Conservation (phyloP, 2,329 filamentous ascomycete genomes). For the Curvularia verruculosa region DNA sequence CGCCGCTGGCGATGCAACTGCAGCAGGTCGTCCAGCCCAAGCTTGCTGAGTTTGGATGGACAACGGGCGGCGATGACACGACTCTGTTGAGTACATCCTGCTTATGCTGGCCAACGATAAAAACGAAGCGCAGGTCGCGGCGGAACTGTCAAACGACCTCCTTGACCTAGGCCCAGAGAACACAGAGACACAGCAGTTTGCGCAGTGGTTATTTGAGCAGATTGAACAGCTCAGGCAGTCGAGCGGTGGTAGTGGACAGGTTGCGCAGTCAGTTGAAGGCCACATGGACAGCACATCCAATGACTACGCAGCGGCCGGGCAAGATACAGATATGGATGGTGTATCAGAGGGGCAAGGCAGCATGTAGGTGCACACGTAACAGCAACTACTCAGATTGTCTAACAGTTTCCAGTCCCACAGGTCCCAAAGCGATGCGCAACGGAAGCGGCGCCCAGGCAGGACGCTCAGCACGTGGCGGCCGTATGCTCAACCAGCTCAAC, state of each 20-base stretch:
- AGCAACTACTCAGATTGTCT: constrained; percentile 15
- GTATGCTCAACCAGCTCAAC: constrained; percentile 83
- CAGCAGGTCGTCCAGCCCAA: constrained; percentile 86
- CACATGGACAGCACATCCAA: constrained; percentile 32
- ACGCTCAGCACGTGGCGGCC: constrained; percentile 63
- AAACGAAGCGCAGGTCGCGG: constrained; percentile 84
- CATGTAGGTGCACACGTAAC: constrained; percentile 48
- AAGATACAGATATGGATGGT: constrained; percentile 76
- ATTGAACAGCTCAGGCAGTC: constrained; percentile 72
- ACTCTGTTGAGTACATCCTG: constrained; percentile 93
- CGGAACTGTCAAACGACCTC: constrained; percentile 86
- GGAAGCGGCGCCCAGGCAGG: constrained; percentile 52
- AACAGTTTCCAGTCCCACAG: constrained; percentile 77
- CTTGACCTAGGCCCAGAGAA: constrained; percentile 83
- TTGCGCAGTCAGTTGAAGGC: constrained; percentile 26
- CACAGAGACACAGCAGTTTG: constrained; percentile 79
- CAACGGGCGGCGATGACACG: constrained; percentile 76
- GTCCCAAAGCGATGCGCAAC: constrained; percentile 92
- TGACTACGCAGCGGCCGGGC: constrained; percentile 44
- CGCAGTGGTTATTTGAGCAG: constrained; percentile 91
- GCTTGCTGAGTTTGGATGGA: constrained; percentile 92
- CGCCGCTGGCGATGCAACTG: constrained; percentile 83
- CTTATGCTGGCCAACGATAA: constrained; percentile 97
- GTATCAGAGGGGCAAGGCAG: constrained; percentile 51
- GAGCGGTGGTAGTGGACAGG: constrained; percentile 52